Evolutionary conservation across 495 filamentous ascomycete species (phyloP).

Genomic region (Penicillium antarcticum): DNA sequence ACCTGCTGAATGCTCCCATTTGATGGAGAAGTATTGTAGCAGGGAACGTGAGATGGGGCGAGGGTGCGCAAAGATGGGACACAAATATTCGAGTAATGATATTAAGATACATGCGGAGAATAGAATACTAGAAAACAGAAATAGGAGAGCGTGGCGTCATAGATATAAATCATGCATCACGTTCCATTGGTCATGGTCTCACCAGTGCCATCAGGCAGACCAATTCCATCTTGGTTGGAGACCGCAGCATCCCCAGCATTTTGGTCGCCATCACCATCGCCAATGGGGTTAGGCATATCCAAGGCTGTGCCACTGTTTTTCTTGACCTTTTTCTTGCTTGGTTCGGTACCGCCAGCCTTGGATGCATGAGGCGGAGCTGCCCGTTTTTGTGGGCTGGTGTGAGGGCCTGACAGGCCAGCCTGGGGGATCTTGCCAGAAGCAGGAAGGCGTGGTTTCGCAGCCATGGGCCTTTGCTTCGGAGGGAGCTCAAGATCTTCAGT

Average conservation of each 20-base stretch:
- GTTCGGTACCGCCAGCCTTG: slow-evolving; percentile 30
- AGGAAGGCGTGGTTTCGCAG: slow-evolving; percentile 69
- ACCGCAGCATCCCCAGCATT: slow-evolving; percentile 13
- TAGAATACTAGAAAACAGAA: slow-evolving; percentile 6
- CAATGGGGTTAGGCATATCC: slow-evolving; percentile 26
- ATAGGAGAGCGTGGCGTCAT: background rate
- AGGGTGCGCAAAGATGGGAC: too few species aligned
- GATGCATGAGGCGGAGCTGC: slow-evolving; percentile 46
- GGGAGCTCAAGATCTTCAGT: slow-evolving; percentile 95
- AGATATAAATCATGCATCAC: background rate
- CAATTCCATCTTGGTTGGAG: slow-evolving; percentile 17
- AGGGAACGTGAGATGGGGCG: too few species aligned
- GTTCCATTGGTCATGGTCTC: slow-evolving; percentile 37
- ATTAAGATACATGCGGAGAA: background rate
- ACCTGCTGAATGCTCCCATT: too few species aligned
- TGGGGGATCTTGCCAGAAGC: slow-evolving; percentile 85
- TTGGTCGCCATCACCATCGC: slow-evolving; percentile 33
- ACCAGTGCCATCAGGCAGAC: slow-evolving; percentile 5
- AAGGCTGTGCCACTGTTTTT: slow-evolving; percentile 40
- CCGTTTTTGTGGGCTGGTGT: slow-evolving; percentile 77
- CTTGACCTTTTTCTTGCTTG: slow-evolving; percentile 48
- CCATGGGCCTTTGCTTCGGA: slow-evolving; percentile 82
- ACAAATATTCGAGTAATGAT: too few species aligned
- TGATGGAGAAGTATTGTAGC: too few species aligned
- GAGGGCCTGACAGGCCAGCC: slow-evolving; percentile 26